Percentiles rank a stretch among this genome's conserved stretches.
These are phyloP conservation scores for Solanum hybrid DNA, from an alignment of 305 asterid species.

Conservation along the genomic window DNA sequence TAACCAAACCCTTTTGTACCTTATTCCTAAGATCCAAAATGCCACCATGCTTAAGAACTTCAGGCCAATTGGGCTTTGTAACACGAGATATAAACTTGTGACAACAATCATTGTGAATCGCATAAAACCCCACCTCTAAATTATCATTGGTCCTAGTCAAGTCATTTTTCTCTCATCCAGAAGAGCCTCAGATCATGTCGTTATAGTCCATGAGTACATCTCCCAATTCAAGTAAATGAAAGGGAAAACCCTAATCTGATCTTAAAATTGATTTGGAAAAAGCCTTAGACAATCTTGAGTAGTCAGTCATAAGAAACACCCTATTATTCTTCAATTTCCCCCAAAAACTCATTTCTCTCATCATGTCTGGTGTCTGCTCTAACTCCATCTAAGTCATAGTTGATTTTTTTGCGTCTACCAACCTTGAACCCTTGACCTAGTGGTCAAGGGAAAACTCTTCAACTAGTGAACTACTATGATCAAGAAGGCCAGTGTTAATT, in stretches of 20 bases:
- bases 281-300: background rate
- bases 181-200: background rate
- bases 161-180: background rate
- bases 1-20: background rate
- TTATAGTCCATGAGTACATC: background rate
- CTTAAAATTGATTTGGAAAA: no score
- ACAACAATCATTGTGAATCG: background rate
- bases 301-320: background rate
- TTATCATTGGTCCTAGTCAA: rapidly evolving
- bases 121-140: background rate
- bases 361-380: background rate
- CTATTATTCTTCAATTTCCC: background rate
- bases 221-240: background rate
- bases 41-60: background rate
- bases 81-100: background rate
- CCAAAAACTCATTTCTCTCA: background rate
- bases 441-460: background rate
- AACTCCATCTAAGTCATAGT: background rate
- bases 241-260: background rate
- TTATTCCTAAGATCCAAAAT: background rate
- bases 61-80: background rate
- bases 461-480: background rate
- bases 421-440: background rate
- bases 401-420: background rate
- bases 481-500: background rate